Evolutionary conservation across 257 asterid species (phyloP), one percentile per base, ranked within the genome.

Genomic region (Oldenlandia corymbosa): DNA sequence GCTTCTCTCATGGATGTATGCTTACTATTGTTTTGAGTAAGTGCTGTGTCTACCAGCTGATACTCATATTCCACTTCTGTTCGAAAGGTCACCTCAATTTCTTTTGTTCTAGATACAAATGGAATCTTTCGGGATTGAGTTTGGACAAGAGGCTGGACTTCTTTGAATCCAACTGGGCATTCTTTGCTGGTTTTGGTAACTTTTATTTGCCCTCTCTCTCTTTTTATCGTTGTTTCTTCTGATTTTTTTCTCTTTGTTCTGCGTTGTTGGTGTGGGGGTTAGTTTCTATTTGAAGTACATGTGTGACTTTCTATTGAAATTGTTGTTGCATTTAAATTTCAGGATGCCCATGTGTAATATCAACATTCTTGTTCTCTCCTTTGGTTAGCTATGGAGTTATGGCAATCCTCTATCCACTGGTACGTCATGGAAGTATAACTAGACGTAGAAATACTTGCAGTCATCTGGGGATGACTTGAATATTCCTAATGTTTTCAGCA

Each of bases 1-100:
- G 64, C 92, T 93, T 59, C 96, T 93, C 56, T 79, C 96, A 0
- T 93, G 99, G 99, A 81, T 93, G 97, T 93, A 93, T 75, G 94
- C 99, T 52, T 93, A 93, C 77, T 93, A 90, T 80, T 93, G 97
- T 76, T 93, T 93, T 59, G 99, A 93, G 99, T 93, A 76, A 85
- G 99, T 81, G 62, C 46, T 71, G 60, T 63, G 11, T 65, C 18
- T 69, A 58, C 39, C 32, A 62, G 61, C 55, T 69, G 39, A 34
- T 3, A 34, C 9, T 34, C 9, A 34, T 9, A 34, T 34, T 34
- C 39, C n/a, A n/a, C n/a, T n/a, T 34, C 39, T 34, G 39, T 34
- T 34, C 21, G 52, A 30, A 28, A 69, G 62, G 48, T 66, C 39
- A 32, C 65, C 56, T 51, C 66, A 18, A 62, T n/a, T 60, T 43